A percentile compares a stretch with the other conserved stretches of the same genome.
These are phyloP conservation scores for Yamadazyma laniorum DNA, from an alignment of 805 yeast genomes.

Conservation along the genomic window DNA sequence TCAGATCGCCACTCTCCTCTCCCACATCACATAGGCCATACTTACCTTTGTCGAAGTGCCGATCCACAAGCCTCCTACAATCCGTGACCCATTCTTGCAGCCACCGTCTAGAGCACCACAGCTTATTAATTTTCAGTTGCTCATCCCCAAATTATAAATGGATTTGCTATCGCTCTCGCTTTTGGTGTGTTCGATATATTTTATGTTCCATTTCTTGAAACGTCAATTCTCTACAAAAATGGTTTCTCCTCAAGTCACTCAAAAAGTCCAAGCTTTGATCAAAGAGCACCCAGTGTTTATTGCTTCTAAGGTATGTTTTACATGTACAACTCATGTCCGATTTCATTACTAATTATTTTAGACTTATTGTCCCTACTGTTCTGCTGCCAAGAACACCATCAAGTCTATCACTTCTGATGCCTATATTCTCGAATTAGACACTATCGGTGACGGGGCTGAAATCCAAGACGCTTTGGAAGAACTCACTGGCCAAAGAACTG, in stretches of 20 bases:
- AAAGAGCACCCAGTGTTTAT: conserved; percentile 66
- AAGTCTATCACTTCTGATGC: conserved; percentile 43
- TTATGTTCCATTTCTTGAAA: conserved; percentile 10
- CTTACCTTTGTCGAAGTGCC: too few relatives aligned
- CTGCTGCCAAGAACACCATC: conserved; percentile 44
- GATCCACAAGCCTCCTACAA: too few relatives aligned
- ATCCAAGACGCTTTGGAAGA: conserved; percentile 76
- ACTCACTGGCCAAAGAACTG: conserved; percentile 87
- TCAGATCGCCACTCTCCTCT: too few relatives aligned
- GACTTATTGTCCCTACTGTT: conserved; percentile 46
- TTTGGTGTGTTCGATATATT: conserved; percentile 1
- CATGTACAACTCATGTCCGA: background rate
- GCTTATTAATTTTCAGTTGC: too few relatives aligned
- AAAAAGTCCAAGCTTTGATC: conserved; percentile 64
- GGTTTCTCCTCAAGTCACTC: conserved; percentile 58
- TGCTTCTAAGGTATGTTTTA: conserved; percentile 67
- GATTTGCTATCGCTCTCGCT: background rate
- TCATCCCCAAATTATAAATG: too few relatives aligned
- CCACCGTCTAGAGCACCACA: too few relatives aligned
- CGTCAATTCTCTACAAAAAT: conserved; percentile 25
- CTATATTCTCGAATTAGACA: conserved; percentile 54
- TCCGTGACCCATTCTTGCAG: too few relatives aligned
- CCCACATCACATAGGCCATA: too few relatives aligned
- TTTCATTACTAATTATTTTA: conserved; percentile 16
- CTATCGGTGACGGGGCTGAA: conserved; percentile 66